Evolutionary conservation across 140 eudicot genomes (phyloP).

Genomic region (Bidens hawaiensis): DNA sequence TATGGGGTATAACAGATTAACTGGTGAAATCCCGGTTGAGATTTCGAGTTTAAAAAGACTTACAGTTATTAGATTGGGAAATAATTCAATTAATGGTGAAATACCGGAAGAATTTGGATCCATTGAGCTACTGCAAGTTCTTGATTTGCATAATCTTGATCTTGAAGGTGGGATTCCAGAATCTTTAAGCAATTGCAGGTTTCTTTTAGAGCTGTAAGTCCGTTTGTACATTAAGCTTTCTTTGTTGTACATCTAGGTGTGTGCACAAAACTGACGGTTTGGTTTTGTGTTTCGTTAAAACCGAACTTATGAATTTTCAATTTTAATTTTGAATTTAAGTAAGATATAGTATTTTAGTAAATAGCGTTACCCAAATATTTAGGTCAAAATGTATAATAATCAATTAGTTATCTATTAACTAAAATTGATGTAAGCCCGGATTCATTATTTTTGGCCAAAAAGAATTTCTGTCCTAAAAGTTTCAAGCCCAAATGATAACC

Average conservation of each 20-base stretch:
- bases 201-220: conserved; percentile 94
- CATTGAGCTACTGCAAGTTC: conserved; percentile 79
- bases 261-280: too few species aligned
- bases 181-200: conserved; percentile 66
- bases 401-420: too few species aligned
- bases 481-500: too few species aligned
- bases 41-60: conserved; percentile 52
- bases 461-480: too few species aligned
- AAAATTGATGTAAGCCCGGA: too few species aligned
- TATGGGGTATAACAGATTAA: conserved; percentile 59
- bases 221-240: conserved; percentile 15
- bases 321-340: too few species aligned
- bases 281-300: too few species aligned
- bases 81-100: conserved; percentile 59
- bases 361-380: too few species aligned
- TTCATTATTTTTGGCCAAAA: too few species aligned
- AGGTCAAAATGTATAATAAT: too few species aligned
- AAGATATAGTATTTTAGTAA: too few species aligned
- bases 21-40: conserved; percentile 64
- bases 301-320: too few species aligned
- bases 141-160: conserved; percentile 69
- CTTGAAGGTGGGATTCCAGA: conserved; percentile 68
- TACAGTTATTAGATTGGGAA: conserved; percentile 55
- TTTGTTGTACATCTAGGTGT: not conserved
- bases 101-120: conserved; percentile 68